Base-by-base conservation (phyloP, 495 filamentous ascomycete species). In the Podospora pseudoanserina region DNA sequence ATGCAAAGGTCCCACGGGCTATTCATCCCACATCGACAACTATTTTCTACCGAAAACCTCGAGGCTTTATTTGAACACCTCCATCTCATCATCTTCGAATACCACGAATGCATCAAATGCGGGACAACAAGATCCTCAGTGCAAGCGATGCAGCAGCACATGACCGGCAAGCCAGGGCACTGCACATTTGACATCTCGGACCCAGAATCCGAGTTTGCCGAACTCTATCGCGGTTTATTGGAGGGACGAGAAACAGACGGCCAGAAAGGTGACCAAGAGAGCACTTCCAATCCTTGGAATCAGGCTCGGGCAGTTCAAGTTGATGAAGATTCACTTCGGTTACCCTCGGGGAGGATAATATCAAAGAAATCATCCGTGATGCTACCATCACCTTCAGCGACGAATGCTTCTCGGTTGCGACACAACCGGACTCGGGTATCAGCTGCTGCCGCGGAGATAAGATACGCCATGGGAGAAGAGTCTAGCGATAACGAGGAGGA, bases 41-140 rank as follows among this genome's bases (percentile, higher is more conserved):
- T 72, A 59, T 63, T 79, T 13, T 61, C 66, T 2, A 16, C 5
- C 15, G 76, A 77, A 30, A 72, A 77, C 57, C 69, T 77, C 39
- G 73, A 77, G 65, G 72, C 76, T 20, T 67, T 79, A 20, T 61
- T 80, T 59, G 63, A 68, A 63, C 76, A 79, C 66, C 67, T 79
- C 4, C 76, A 78, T 68, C 73, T 79, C n/a, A 62, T 80, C 39
- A 75, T 80, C 23, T 78, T 75, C 28, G 75, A 70, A 63, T 79
- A 77, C 64, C 73, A 66, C 28, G 79, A 80, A 71, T 80, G 79
- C 59, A 73, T 80, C 67, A 72, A 74, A 34, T 79, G 79, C 55
- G 71, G 75, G 18, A 77, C 69, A 56, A 64, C 73, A 55, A 68
- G 75, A 60, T 44, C 67, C 2, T 76, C 74, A 9, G 70, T 75